Evolutionary conservation across 805 yeast species (phyloP).

Genomic region (Peterozyma xylosa): DNA sequence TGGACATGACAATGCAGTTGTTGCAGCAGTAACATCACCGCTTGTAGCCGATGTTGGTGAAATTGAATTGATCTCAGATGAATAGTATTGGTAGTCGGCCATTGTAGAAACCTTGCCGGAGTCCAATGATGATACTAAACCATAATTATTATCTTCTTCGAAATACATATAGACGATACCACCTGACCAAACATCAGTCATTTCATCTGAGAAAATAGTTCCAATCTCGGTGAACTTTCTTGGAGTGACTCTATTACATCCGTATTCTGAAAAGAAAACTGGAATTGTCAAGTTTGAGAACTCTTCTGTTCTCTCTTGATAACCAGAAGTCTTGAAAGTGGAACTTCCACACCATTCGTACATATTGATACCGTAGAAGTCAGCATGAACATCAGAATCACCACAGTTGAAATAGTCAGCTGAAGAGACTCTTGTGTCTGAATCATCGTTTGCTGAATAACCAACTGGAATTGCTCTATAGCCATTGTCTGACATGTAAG

Average conservation of each 20-base stretch:
- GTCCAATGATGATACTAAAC: slow-evolving; percentile 52
- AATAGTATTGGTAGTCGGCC: slow-evolving; percentile 50
- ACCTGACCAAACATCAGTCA: slow-evolving; percentile 92
- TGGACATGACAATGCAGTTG: slow-evolving; percentile 38
- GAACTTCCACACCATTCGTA: slow-evolving; percentile 83
- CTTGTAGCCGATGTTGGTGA: slow-evolving; percentile 40
- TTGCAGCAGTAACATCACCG: slow-evolving; percentile 26
- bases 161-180: slow-evolving; percentile 91
- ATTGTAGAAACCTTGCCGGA: slow-evolving; percentile 43
- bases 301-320: slow-evolving; percentile 61
- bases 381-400: slow-evolving; percentile 52
- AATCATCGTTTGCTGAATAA: slow-evolving; percentile 86
- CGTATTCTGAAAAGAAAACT: slow-evolving; percentile 81
- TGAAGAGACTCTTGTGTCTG: slow-evolving; percentile 65
- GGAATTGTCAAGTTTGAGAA: slow-evolving; percentile 72
- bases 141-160: slow-evolving; percentile 77
- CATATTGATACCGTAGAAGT: slow-evolving; percentile 81
- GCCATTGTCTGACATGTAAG: slow-evolving; percentile 55
- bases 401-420: slow-evolving; percentile 90
- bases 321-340: slow-evolving; percentile 56
- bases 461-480: slow-evolving; percentile 89
- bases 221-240: slow-evolving; percentile 72
- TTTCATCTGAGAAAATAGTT: slow-evolving; percentile 54
- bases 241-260: slow-evolving; percentile 71
- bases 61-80: slow-evolving; percentile 43